A percentile compares a stretch with the other conserved stretches of the same genome.
phyloP scores from a whole-genome alignment of 306 rosid genomes.

The Citrullus amarus region DNA sequence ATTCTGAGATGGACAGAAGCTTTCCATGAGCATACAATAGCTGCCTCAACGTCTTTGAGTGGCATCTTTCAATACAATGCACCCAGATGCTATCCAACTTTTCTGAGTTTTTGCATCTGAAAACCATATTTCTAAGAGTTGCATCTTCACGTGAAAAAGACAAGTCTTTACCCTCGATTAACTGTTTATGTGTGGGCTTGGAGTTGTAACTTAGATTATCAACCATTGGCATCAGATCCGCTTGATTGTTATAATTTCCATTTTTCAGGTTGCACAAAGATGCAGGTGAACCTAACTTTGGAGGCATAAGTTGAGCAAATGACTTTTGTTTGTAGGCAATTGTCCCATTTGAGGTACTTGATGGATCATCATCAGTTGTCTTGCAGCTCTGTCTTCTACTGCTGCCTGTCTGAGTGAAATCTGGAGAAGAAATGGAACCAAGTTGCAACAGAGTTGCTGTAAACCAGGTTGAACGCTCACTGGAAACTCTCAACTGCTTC shows the following conservation, averaged over 20 bases:
- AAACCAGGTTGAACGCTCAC: constrained; percentile 96
- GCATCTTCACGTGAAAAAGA: constrained; percentile 43
- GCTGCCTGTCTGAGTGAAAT: constrained; percentile 61
- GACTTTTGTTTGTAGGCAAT: constrained; percentile 34
- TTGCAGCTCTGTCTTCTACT: constrained; percentile 82
- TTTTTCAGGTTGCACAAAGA: constrained; percentile 34
- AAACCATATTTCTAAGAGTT: constrained; percentile 36
- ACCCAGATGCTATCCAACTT: constrained; percentile 69
- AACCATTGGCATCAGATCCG: constrained; percentile 28
- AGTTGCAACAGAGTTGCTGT: constrained; percentile 91
- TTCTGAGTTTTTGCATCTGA: constrained; percentile 49
- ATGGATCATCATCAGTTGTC: constrained; percentile 69
- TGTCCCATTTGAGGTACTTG: constrained; percentile 65
- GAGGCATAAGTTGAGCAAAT: constrained; percentile 43
- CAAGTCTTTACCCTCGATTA: constrained; percentile 39
- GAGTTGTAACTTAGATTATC: constrained; percentile 35
- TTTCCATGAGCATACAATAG: constrained; percentile 69
- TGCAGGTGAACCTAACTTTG: constrained; percentile 35
- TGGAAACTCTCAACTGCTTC: constrained; percentile 85
- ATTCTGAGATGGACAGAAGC: constrained; percentile 86
- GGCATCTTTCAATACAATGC: constrained; percentile 70
- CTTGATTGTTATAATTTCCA: constrained; percentile 30
- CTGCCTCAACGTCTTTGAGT: constrained; percentile 87
- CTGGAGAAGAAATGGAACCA: constrained; percentile 78
- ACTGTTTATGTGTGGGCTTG: constrained; percentile 34